A percentile compares a stretch with the other conserved stretches of the same genome.
Evolutionary conservation across 352 stramenopile species (phyloP).

Genomic region (Pythium diclinum): DNA sequence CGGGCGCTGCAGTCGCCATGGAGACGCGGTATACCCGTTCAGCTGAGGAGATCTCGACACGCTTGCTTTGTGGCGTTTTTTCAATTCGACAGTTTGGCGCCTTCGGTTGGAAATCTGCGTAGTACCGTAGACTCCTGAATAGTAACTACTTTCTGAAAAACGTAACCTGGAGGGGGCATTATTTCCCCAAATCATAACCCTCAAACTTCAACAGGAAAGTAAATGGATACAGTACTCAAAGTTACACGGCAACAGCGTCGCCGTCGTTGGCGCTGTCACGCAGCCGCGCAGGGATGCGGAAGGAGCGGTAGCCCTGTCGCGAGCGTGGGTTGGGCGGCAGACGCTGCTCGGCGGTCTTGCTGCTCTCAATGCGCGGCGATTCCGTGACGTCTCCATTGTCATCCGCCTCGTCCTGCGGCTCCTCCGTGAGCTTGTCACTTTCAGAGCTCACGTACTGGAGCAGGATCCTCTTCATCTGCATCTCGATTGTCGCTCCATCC

Average conservation of each 20-base stretch:
- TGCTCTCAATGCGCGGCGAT: conserved; percentile 41
- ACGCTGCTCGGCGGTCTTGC: conserved; percentile 50
- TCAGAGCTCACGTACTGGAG: conserved; percentile 26
- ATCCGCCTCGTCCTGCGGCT: conserved; percentile 26
- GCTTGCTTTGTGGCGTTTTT: background rate
- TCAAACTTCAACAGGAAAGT: background rate
- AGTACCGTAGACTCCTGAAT: background rate
- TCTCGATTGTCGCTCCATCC: conserved; percentile 37
- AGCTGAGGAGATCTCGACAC: background rate
- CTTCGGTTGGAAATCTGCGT: background rate
- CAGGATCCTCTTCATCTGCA: conserved; percentile 62
- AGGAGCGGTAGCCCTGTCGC: conserved; percentile 45
- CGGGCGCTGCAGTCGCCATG: background rate
- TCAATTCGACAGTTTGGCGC: background rate
- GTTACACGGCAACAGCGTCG: conserved; percentile 4
- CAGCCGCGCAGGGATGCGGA: conserved; percentile 42
- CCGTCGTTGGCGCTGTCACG: conserved; percentile 5
- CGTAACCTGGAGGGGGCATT: background rate
- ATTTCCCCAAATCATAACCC: background rate
- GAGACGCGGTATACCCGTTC: background rate
- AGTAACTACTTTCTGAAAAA: background rate
- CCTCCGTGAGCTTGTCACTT: conserved; percentile 4
- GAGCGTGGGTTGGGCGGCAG: conserved; percentile 45
- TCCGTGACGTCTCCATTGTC: conserved; percentile 12
- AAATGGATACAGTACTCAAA: background rate